These are phyloP conservation scores for Fusarium sp. DNA, from an alignment of 2,329 filamentous ascomycete genomes.

Conservation along the genomic window DNA sequence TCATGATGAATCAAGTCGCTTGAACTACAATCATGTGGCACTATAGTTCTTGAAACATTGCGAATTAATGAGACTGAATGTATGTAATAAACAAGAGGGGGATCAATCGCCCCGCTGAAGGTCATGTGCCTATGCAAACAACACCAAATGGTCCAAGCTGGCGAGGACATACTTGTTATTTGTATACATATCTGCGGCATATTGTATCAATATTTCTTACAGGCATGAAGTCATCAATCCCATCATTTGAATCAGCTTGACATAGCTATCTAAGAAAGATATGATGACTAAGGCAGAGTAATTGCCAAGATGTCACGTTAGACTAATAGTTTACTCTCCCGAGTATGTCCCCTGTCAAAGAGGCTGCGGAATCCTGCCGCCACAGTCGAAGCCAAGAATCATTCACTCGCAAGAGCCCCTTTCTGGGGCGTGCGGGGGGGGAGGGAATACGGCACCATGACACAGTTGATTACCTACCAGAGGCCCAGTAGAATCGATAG, in stretches of 20 bases:
- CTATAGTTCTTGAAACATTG: neutral
- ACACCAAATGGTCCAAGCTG: neutral
- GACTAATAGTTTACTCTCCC: slow-evolving; percentile 5
- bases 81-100: neutral
- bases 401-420: slow-evolving; percentile 40
- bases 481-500: slow-evolving; percentile 38
- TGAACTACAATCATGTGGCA: slow-evolving; percentile 16
- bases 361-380: slow-evolving; percentile 49
- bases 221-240: neutral
- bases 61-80: neutral
- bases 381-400: slow-evolving; percentile 42
- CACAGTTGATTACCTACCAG: slow-evolving; percentile 20
- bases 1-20: slow-evolving; percentile 4
- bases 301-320: neutral
- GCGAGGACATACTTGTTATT: neutral
- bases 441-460: slow-evolving; percentile 25
- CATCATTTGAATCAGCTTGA: neutral
- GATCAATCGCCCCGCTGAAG: neutral
- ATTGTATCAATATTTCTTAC: neutral
- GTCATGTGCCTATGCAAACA: neutral
- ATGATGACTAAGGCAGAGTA: slow-evolving; percentile 7
- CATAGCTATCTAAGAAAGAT: neutral
- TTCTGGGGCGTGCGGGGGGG: slow-evolving; percentile 39
- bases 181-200: neutral
- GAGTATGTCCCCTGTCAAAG: slow-evolving; percentile 34